These are phyloP conservation scores for Nakazawaea peltata DNA, from an alignment of 805 yeast genomes.

Conservation along the genomic window DNA sequence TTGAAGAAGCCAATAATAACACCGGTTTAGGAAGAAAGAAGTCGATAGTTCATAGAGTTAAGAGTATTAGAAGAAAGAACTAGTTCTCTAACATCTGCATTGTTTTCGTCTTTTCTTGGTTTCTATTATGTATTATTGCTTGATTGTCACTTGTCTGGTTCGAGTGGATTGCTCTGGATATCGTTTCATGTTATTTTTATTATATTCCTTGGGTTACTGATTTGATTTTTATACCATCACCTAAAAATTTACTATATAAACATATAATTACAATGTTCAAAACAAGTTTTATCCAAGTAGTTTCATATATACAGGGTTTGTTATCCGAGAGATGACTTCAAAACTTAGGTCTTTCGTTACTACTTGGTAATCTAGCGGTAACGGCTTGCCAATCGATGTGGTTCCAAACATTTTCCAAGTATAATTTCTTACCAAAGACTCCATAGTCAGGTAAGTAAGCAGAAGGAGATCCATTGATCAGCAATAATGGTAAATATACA, in stretches of 20 bases:
- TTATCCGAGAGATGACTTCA: neutral
- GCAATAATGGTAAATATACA: conserved; percentile 48
- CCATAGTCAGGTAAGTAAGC: conserved; percentile 71
- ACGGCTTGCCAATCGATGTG: conserved; percentile 80
- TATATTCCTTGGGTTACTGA: too few species aligned
- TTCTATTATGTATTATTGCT: too few species aligned
- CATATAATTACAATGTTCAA: too few species aligned
- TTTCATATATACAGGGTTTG: neutral
- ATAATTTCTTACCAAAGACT: conserved; percentile 65
- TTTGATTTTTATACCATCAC: too few species aligned
- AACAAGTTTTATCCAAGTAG: neutral
- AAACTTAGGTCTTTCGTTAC: conserved; percentile 8
- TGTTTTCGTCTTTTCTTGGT: neutral
- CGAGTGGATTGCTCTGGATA: too few species aligned
- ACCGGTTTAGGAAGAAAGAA: conserved; percentile 70
- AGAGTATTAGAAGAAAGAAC: conserved; percentile 12
- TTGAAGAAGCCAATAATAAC: conserved; percentile 25
- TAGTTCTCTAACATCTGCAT: neutral
- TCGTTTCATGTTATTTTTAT: too few species aligned
- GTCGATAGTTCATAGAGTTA: conserved; percentile 67
- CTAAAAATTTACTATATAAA: too few species aligned
- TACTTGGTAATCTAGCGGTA: conserved; percentile 32
- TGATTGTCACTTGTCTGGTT: too few species aligned
- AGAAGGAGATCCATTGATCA: conserved; percentile 67
- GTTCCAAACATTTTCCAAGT: conserved; percentile 68